phyloP scores from a whole-genome alignment of 331 rosid genomes.

The Quercus tomentella region DNA sequence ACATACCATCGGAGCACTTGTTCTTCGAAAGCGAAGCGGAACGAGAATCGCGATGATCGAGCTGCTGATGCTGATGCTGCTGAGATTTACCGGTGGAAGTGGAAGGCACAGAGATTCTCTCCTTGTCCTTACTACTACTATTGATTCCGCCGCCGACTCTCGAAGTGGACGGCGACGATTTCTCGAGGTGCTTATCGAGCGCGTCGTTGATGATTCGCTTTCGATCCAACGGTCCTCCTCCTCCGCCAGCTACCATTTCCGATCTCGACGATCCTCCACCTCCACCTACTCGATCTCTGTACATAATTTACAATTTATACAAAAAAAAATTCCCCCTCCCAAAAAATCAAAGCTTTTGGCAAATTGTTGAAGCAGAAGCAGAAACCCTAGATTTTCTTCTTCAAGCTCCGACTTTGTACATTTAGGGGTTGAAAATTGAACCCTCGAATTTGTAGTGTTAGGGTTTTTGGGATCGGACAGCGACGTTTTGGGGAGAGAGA shows the following conservation, averaged over 20 bases:
- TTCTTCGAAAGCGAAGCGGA: conserved; percentile 43
- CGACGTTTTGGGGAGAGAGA: background rate
- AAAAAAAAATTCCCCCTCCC: no score
- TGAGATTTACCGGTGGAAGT: conserved; percentile 50
- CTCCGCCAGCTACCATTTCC: conserved; percentile 28
- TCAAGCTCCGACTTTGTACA: conserved; percentile 4
- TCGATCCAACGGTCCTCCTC: conserved; percentile 53
- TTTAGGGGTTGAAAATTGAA: background rate
- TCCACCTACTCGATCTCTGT: conserved; percentile 52
- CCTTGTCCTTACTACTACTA: conserved; percentile 39
- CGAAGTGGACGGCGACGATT: conserved; percentile 63
- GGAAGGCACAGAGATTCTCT: conserved; percentile 43
- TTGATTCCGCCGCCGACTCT: conserved; percentile 24
- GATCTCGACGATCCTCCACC: conserved; percentile 52
- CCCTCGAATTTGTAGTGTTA: background rate
- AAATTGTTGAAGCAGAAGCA: no score
- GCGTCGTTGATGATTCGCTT: conserved; percentile 80
- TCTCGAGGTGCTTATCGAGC: conserved; percentile 72
- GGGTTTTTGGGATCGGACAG: background rate
- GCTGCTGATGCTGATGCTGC: conserved; percentile 43
- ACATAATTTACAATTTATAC: conserved; percentile 30
- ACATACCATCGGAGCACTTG: conserved; percentile 48
- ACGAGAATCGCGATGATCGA: conserved; percentile 44
- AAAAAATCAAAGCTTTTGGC: no score
- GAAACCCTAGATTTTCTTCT: background rate